Evolutionary conservation across 352 stramenopile genomes (phyloP), one percentile per base, ranked within the genome.

Genomic region (Phytophthora sp.): DNA sequence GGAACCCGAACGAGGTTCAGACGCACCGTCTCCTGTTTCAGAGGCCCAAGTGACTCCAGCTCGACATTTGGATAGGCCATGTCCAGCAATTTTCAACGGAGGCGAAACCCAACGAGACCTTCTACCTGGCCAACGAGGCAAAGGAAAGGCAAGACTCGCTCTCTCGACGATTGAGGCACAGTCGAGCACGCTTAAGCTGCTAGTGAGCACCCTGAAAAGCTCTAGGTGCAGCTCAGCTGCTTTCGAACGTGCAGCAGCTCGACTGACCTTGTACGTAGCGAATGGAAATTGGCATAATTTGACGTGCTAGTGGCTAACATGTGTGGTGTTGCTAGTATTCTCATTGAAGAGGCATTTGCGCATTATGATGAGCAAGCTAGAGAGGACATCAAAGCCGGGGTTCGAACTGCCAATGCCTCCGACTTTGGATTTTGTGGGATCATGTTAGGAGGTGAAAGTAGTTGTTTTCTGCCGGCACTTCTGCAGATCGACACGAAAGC

Each of bases 401-500:
- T 24, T 44, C 6, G 20, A 44, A 15, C 4, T 21, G n/a, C 36
- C 36, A 44, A 4, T 7, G 21, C 20, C 20, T 2, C 20, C 6
- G 5, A 49, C 20, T 4, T 2, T n/a, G 20, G 3, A 8, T 41
- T 55, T 30, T 55, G 47, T 42, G 47, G n/a, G 4, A 12, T 55
- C 12, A 38, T 29, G 4, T 21, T 41, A 20, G 29, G 47, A 1
- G n/a, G 18, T 26, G 27, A 41, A 55, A 55, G 47, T n/a, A 30
- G n/a, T 7, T 55, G 29, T 13, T 55, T 55, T 7, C 23, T 38
- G 33, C 29, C 47, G 1, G 47, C 27, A 30, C 15, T 41, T 20
- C 6, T 27, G 7, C 47, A 55, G 47, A 42, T 55, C 27, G 47
- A 55, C 21, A 12, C 29, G n/a, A n/a, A n/a, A n/a, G n/a, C n/a